These are phyloP conservation scores for Moesziomyces aphidis DNA, from an alignment of 1,284 basidiomycete genomes.

Conservation along the genomic window DNA sequence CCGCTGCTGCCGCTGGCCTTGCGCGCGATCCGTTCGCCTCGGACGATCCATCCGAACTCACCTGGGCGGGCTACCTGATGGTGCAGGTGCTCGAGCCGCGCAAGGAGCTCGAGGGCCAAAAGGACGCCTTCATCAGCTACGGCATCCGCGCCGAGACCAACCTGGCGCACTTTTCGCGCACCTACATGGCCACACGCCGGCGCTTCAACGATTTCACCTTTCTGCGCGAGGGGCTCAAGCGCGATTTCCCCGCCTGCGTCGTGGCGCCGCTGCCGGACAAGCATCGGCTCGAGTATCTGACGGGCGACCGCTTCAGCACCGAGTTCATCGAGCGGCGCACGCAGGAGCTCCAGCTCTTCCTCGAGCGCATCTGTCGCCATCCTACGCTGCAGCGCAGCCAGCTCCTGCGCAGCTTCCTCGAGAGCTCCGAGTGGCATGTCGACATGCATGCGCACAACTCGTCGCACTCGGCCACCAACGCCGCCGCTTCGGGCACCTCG, in stretches of 20 bases:
- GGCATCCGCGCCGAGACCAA: conserved; percentile 90
- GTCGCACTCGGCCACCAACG: conserved; percentile 20
- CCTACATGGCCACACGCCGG: conserved; percentile 79
- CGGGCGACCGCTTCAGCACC: conserved; percentile 93
- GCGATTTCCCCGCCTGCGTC: conserved; percentile 95
- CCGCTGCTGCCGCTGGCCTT: conserved; percentile 9
- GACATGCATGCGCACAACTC: conserved; percentile 66
- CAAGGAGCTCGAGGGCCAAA: conserved; percentile 91
- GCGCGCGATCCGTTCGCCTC: conserved; percentile 23
- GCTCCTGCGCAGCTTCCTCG: conserved; percentile 89
- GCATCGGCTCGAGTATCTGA: conserved; percentile 90
- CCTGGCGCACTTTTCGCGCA: conserved; percentile 75
- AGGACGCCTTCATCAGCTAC: conserved; percentile 93
- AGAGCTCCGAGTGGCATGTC: conserved; percentile 90
- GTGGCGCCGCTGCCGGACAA: conserved; percentile 96
- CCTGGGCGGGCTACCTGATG: conserved; percentile 63
- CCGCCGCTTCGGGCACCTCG: conserved; percentile 9
- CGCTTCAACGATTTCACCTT: conserved; percentile 98
- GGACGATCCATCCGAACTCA: conserved; percentile 24
- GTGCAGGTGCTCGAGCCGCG: conserved; percentile 89
- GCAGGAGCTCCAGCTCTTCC: conserved; percentile 89
- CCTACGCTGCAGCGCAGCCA: conserved; percentile 93
- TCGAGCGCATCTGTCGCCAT: conserved; percentile 89
- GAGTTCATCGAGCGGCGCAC: conserved; percentile 95
- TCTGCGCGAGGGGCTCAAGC: conserved; percentile 84